Base-by-base conservation (phyloP, 257 asterid genomes). In the Capsicum baccatum region DNA sequence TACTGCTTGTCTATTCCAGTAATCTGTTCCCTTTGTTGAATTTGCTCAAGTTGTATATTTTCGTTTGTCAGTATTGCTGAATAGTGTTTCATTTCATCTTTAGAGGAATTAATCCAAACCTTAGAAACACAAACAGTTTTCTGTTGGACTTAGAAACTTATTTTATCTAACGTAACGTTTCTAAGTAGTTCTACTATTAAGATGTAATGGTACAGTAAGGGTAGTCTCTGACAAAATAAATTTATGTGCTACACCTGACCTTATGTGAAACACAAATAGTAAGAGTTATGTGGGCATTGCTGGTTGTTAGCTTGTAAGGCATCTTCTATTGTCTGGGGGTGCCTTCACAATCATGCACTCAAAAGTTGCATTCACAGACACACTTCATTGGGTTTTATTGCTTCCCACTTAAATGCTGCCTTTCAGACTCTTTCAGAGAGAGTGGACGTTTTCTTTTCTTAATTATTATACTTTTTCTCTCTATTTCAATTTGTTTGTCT, bases 221-320 rank as follows among this genome's bases (percentile, higher is more conserved):
- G 76, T 68, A 39, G 26, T 37, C 3, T 68, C 4, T 52, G 79
- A 21, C 21, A 7, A 57, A 80, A 0, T 14, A 42, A 3, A 48
- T 2, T 3, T 35, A 26, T 19, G 60, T 50, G 4, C 17, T 48
- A 17, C 50, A 81, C 5, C 7, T 64, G 48, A 59, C 84, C 3
- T 62, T 76, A 50, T 26, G 52, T 63, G 84, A 48, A 63, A 66
- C 60, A 52, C 10, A 50, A 64, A 58, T 33, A 33, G 67, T 64
- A 48, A 70, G 48, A 82, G 79, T 26, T 26, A 48, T 16, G 79
- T 54, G 37, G 79, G 16, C 19, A 55, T 26, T 78, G 64, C 15
- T 78, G 82, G 82, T 78, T 67, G 79, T 19, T 26, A 82, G 56
- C 79, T 66, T 56, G 66, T 82, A 66, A 56, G 55, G 79, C 84